Evolutionary conservation across 306 rosid species (phyloP).

Genomic region (Lathyrus aphaca): DNA sequence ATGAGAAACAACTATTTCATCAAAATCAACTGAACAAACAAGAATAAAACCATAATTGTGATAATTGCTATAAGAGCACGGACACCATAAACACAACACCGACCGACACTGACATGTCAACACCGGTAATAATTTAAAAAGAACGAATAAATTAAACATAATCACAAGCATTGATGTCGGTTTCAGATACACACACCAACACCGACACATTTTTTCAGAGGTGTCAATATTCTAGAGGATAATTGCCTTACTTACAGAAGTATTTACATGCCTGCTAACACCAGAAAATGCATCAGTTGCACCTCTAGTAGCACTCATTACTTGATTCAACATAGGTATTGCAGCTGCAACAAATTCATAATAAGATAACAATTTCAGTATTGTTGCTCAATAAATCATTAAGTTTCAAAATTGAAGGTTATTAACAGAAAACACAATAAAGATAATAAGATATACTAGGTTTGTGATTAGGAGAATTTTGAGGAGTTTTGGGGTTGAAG

Average conservation of each 20-base stretch:
- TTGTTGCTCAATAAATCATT: background rate
- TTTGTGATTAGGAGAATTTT: slow-evolving; percentile 17
- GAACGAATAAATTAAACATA: too few relatives aligned
- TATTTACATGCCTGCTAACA: slow-evolving; percentile 73
- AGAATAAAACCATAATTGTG: background rate
- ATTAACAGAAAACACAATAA: background rate
- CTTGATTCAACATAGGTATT: slow-evolving; percentile 80
- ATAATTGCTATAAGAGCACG: slow-evolving; percentile 2
- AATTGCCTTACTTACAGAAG: slow-evolving; percentile 74
- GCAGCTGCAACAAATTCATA: slow-evolving; percentile 60
- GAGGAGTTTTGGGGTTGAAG: slow-evolving; percentile 47
- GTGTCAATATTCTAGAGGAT: background rate
- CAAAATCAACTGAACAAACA: background rate
- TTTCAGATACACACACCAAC: too few relatives aligned
- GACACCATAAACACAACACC: too few relatives aligned
- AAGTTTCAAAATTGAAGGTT: background rate
- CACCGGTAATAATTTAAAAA: too few relatives aligned
- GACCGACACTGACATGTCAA: too few relatives aligned
- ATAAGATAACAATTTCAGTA: background rate
- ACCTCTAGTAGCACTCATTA: slow-evolving; percentile 95
- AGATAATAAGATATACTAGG: slow-evolving; percentile 33
- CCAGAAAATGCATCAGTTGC: slow-evolving; percentile 96
- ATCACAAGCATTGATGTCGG: too few relatives aligned
- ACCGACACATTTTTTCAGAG: too few relatives aligned
- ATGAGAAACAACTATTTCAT: slow-evolving; percentile 16